Evolutionary conservation across 495 filamentous ascomycete genomes (phyloP).

Genomic region (Hypoxylon perforatum): DNA sequence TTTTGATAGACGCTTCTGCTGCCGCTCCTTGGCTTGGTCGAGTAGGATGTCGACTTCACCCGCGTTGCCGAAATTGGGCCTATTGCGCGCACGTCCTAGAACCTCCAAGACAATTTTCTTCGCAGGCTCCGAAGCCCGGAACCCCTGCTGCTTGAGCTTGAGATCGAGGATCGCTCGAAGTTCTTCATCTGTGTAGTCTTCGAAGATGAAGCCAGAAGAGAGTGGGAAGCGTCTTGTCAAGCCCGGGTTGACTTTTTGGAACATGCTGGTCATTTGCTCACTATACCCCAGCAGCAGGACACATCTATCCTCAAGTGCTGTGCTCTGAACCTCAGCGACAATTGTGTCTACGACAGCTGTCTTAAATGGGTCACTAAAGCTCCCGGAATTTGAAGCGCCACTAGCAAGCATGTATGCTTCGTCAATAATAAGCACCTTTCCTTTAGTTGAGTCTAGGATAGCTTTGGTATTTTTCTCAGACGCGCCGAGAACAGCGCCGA

Average conservation of each 20-base stretch:
- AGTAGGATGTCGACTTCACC: slow-evolving; percentile 75
- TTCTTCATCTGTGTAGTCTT: slow-evolving; percentile 73
- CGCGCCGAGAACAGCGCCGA: slow-evolving; percentile 69
- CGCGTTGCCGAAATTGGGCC: slow-evolving; percentile 70
- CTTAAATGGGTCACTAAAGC: slow-evolving; percentile 65
- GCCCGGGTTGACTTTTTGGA: slow-evolving; percentile 83
- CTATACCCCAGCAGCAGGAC: slow-evolving; percentile 82
- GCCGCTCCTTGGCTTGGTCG: slow-evolving; percentile 65
- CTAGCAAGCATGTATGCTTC: slow-evolving; percentile 76
- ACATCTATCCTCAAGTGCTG: slow-evolving; percentile 80
- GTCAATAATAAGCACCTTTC: slow-evolving; percentile 81
- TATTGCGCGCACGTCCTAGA: slow-evolving; percentile 62
- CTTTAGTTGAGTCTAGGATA: slow-evolving; percentile 71
- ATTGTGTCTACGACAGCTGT: slow-evolving; percentile 79
- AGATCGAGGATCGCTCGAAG: slow-evolving; percentile 67
- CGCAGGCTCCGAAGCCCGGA: slow-evolving; percentile 55
- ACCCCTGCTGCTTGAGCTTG: slow-evolving; percentile 62
- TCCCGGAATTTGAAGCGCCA: slow-evolving; percentile 65
- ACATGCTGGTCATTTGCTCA: slow-evolving; percentile 81
- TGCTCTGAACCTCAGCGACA: slow-evolving; percentile 84
- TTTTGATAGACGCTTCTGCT: slow-evolving; percentile 62
- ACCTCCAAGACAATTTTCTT: slow-evolving; percentile 61
- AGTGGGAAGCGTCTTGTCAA: slow-evolving; percentile 76
- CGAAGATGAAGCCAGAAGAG: slow-evolving; percentile 72
- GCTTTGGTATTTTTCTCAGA: slow-evolving; percentile 79